These are phyloP conservation scores for Saccharomyces mikatae DNA, from an alignment of 805 yeast species.

Conservation along the genomic window DNA sequence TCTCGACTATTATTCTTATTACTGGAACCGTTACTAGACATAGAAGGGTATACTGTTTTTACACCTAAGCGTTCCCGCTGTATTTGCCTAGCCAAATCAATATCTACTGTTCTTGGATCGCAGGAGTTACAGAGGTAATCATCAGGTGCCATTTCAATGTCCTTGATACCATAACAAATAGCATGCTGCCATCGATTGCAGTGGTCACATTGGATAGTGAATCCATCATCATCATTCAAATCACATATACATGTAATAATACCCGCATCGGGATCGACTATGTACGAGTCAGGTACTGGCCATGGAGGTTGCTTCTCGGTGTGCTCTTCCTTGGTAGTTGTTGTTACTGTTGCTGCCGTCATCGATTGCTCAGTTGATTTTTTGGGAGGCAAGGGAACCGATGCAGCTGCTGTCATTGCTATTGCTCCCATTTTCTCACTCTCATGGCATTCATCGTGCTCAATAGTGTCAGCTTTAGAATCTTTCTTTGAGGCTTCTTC, in stretches of 20 bases:
- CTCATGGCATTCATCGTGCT: background rate
- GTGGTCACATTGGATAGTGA: slow-evolving; percentile 87
- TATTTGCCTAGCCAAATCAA: slow-evolving; percentile 34
- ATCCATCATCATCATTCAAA: slow-evolving; percentile 81
- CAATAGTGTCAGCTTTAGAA: slow-evolving; percentile 13
- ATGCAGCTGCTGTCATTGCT: slow-evolving; percentile 61
- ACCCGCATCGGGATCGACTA: slow-evolving; percentile 76
- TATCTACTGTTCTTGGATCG: slow-evolving; percentile 44
- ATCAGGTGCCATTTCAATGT: slow-evolving; percentile 72
- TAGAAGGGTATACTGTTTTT: background rate
- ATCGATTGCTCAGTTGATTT: background rate
- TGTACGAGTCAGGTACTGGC: slow-evolving; percentile 38
- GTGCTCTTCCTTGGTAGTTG: slow-evolving; percentile 3
- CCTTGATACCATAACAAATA: slow-evolving; percentile 71
- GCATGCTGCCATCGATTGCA: slow-evolving; percentile 96
- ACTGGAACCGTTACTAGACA: background rate
- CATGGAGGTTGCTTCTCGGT: slow-evolving; percentile 8
- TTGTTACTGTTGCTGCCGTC: background rate
- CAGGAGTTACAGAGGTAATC: slow-evolving; percentile 74
- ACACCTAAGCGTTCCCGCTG: slow-evolving; percentile 27
- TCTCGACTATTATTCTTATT: background rate
- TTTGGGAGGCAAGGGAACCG: slow-evolving; percentile 54
- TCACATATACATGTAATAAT: slow-evolving; percentile 85
- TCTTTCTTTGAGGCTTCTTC: slow-evolving; percentile 2
- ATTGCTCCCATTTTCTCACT: slow-evolving; percentile 45